Conservation (phyloP, 352 stramenopile species). For the Saprolegnia diclina region DNA sequence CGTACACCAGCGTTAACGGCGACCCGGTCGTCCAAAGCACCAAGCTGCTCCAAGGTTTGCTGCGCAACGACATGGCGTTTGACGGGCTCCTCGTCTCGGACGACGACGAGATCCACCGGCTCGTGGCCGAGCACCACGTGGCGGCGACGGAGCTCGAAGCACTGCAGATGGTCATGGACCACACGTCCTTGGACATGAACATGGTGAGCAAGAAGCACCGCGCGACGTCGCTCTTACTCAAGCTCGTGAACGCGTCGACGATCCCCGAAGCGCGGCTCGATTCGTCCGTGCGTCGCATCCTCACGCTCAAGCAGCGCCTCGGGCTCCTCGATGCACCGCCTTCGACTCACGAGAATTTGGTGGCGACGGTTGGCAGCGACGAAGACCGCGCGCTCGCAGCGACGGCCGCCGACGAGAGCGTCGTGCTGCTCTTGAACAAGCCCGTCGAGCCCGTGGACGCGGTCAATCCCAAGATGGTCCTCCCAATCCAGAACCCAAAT, state of each 20-base stretch:
- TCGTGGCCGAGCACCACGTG: constrained; percentile 54
- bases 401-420: constrained; percentile 60
- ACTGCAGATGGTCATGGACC: constrained; percentile 54
- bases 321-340: constrained; percentile 48
- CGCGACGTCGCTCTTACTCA: constrained; percentile 36
- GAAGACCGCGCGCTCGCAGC: constrained; percentile 51
- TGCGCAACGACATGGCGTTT: constrained; percentile 83
- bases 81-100: constrained; percentile 88
- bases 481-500: not conserved
- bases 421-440: constrained; percentile 82
- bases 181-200: constrained; percentile 87
- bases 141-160: constrained; percentile 46
- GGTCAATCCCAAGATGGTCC: constrained; percentile 9
- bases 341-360: constrained; percentile 38
- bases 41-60: constrained; percentile 42
- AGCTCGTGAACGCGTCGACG: constrained; percentile 46
- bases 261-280: constrained; percentile 48
- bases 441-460: constrained; percentile 33
- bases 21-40: constrained; percentile 83
- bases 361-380: constrained; percentile 42
- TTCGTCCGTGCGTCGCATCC: constrained; percentile 52
- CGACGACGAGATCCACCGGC: constrained; percentile 88
- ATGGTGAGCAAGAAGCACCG: constrained; percentile 51
- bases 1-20: constrained; percentile 89
- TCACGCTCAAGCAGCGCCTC: constrained; percentile 62